Evolutionary conservation across 73 alveolate genomes (phyloP).

Genomic region (Breviolum minutum): DNA sequence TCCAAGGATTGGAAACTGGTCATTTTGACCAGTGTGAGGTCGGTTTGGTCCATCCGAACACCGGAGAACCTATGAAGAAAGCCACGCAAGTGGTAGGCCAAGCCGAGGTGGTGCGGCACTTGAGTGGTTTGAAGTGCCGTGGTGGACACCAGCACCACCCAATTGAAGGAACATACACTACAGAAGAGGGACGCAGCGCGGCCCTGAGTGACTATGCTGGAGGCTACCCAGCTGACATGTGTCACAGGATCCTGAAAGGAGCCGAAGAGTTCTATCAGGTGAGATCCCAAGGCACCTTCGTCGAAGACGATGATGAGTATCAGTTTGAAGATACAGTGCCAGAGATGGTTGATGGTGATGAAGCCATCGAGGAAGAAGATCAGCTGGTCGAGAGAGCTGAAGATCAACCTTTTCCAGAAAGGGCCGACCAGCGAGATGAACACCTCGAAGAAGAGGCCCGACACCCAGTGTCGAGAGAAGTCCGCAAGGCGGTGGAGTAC

Average conservation of each 20-base stretch:
- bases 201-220: too few species aligned
- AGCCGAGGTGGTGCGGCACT: not conserved
- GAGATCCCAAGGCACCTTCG: not conserved
- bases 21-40: conserved; percentile 22
- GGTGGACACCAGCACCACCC: not conserved
- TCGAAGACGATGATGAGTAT: not conserved
- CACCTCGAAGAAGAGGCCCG: not conserved
- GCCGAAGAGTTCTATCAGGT: not conserved
- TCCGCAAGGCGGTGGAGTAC: not conserved
- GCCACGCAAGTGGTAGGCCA: not conserved
- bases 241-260: not conserved
- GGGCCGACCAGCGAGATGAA: not conserved
- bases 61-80: not conserved
- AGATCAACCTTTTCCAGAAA: not conserved
- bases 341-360: not conserved
- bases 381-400: not conserved
- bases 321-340: not conserved
- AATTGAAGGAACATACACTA: not conserved
- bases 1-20: not conserved
- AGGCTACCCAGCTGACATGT: too few species aligned
- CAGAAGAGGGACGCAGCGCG: too few species aligned
- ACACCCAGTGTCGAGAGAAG: not conserved
- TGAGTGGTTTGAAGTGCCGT: not conserved
- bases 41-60: not conserved
- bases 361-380: not conserved